phyloP scores from a whole-genome alignment of 179 eudicot species.

The Beta lomatogona region DNA sequence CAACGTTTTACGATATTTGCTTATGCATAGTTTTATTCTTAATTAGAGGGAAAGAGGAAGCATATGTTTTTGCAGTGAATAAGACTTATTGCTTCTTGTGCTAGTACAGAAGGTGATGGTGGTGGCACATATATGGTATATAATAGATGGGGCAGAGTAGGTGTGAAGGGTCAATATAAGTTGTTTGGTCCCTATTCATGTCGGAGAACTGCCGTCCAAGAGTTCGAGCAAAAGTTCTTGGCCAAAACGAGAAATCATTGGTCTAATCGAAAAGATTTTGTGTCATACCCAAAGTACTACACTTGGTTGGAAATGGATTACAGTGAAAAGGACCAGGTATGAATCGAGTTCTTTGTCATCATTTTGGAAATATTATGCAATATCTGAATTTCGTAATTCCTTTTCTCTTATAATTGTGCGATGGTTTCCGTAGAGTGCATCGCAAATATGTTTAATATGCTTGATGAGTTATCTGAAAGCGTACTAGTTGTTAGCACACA shows the following conservation, averaged over 20 bases:
- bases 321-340: slow-evolving; percentile 54
- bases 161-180: slow-evolving; percentile 89
- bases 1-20: too few species aligned
- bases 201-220: slow-evolving; percentile 50
- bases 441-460: not conserved
- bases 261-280: slow-evolving; percentile 64
- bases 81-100: not conserved
- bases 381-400: not conserved
- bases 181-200: slow-evolving; percentile 76
- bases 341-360: slow-evolving; percentile 32
- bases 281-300: slow-evolving; percentile 65
- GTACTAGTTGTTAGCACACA: too few species aligned
- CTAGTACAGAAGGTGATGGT: slow-evolving; percentile 80
- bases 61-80: too few species aligned
- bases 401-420: not conserved
- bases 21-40: too few species aligned
- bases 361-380: not conserved
- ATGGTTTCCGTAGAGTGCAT: not conserved
- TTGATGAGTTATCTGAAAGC: not conserved
- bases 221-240: slow-evolving; percentile 79
- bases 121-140: slow-evolving; percentile 76
- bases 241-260: slow-evolving; percentile 84
- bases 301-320: slow-evolving; percentile 99
- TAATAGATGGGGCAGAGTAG: slow-evolving; percentile 98
- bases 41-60: too few species aligned